Evolutionary conservation across 2,329 filamentous ascomycete genomes (phyloP), one percentile per base, ranked within the genome.

Genomic region (Phialophora expanda): DNA sequence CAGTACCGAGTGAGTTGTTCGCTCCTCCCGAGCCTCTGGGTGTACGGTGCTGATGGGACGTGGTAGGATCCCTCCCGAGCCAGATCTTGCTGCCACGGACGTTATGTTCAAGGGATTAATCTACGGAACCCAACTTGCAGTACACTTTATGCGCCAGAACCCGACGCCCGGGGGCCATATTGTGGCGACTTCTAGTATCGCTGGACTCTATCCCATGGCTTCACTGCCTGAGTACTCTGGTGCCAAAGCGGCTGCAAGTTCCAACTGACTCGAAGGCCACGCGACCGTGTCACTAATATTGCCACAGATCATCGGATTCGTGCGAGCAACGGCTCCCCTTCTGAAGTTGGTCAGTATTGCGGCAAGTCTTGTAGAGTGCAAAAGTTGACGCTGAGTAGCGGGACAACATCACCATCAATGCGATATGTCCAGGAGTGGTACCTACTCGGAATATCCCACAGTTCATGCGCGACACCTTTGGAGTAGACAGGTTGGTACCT

Each of bases 91-190:
- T 0, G 79, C 78, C 59, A 84, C 82, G 2, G 82, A 85, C 67
- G 73, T 83, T 14, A 78, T 82, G 69, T 81, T 81, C 73, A 84
- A 85, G 71, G 81, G 81, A 3, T 78, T 85, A 0, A 73, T 85
- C 0, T 84, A 84, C 62, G 81, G 82, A 3, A 81, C 79, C 1
- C 77, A 79, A 61, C 74, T 85, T 8, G 81, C 83, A 22, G 81
- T 79, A 11, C 82, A 85, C 68, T 85, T 84, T 69, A 85, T 85
- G 83, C 77, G 82, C 14, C 79, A 83, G 64, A 85, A 84, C 61
- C 70, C 73, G 1, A 72, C 72, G 0, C 77, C 77, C 0, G 80
- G 80, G 0, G 82, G 81, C 0, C 77, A 74, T 59, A 81, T 84
- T 59, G 74, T 83, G 4, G 76, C 78, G 0, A 84, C 82, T 0